Percentiles rank a stretch among this genome's conserved stretches.
phyloP scores from a whole-genome alignment of 2,329 filamentous ascomycete genomes.

The Byssochlamys sp. region DNA sequence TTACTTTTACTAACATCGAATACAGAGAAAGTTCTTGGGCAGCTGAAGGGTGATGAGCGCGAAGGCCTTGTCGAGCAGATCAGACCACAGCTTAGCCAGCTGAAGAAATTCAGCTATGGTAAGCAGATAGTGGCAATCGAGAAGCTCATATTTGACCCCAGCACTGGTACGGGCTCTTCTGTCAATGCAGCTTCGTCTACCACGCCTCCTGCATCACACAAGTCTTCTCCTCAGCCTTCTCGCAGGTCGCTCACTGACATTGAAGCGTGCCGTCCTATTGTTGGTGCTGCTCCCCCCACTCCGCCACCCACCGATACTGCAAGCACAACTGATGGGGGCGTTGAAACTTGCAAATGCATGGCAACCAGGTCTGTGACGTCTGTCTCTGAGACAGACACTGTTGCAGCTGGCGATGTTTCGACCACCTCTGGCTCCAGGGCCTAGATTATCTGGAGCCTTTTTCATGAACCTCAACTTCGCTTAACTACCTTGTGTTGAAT shows the following conservation, averaged over 20 bases:
- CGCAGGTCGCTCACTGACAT: constrained; percentile 23
- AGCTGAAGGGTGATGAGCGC: constrained; percentile 52
- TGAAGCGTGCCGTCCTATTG: constrained; percentile 38
- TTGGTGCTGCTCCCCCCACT: constrained; percentile 53
- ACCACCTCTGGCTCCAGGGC: constrained; percentile 8
- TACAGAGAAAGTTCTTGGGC: constrained; percentile 67
- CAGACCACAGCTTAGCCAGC: constrained; percentile 49
- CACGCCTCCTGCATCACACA: constrained; percentile 32
- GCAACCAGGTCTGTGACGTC: constrained; percentile 25
- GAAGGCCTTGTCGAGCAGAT: constrained; percentile 54
- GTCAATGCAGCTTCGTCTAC: constrained; percentile 25
- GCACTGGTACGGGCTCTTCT: constrained; percentile 16
- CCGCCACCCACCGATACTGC: constrained; percentile 59
- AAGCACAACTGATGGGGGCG: constrained; percentile 44
- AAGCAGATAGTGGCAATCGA: constrained; percentile 60
- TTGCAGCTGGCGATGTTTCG: constrained; percentile 16
- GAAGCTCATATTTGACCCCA: constrained; percentile 40
- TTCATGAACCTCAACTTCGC: constrained; percentile 18
- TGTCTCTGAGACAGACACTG: constrained; percentile 16
- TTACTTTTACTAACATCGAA: constrained; percentile 15
- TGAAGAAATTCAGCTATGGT: constrained; percentile 56
- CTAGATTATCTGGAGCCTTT: constrained; percentile 11
- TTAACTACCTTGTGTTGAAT: constrained; percentile 14
- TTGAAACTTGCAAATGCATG: constrained; percentile 26
- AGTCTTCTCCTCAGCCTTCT: constrained; percentile 28